A percentile compares a stretch with the other conserved stretches of the same genome.
Evolutionary conservation across 495 filamentous ascomycete species (phyloP).

Genomic region (Endocarpon pusillum): DNA sequence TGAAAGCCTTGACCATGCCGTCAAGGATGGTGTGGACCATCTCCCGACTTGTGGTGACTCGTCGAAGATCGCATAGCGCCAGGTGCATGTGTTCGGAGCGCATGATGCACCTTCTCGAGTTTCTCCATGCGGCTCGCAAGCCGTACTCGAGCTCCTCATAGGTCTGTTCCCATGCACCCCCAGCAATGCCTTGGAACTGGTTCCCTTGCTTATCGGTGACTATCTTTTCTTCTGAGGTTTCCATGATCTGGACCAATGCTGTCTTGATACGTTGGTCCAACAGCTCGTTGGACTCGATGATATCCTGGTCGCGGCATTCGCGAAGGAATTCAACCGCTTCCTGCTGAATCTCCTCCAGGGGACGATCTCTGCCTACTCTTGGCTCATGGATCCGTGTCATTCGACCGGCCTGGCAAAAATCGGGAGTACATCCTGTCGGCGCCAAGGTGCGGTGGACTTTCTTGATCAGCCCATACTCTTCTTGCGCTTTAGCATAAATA

Average conservation of each 20-base stretch:
- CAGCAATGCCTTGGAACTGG: neutral
- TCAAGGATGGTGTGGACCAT: slow-evolving; percentile 9
- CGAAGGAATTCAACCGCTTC: slow-evolving; percentile 11
- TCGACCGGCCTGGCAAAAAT: slow-evolving; percentile 15
- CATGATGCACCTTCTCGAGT: slow-evolving; percentile 17
- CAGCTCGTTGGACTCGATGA: slow-evolving; percentile 8
- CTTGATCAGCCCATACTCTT: neutral
- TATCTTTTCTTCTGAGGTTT: slow-evolving; percentile 3
- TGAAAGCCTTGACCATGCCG: slow-evolving; percentile 8
- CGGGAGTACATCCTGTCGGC: slow-evolving; percentile 13
- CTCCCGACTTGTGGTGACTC: slow-evolving; percentile 8
- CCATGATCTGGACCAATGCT: slow-evolving; percentile 8
- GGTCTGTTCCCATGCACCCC: slow-evolving; percentile 12
- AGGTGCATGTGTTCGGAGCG: slow-evolving; percentile 7
- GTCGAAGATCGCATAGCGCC: slow-evolving; percentile 12
- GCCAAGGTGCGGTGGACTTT: slow-evolving; percentile 6
- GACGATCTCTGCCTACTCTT: slow-evolving; percentile 12
- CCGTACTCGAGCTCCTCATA: slow-evolving; percentile 11
- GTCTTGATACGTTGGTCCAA: slow-evolving; percentile 5
- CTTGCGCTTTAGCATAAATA: no score
- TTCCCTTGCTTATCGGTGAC: slow-evolving; percentile 3
- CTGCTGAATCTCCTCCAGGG: slow-evolving; percentile 8
- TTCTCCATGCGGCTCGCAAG: slow-evolving; percentile 13
- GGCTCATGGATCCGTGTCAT: slow-evolving; percentile 12
- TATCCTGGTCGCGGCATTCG: slow-evolving; percentile 7